phyloP scores from a whole-genome alignment of 192 early-diverging fungal genomes.

The Backusella liffmaniae region DNA sequence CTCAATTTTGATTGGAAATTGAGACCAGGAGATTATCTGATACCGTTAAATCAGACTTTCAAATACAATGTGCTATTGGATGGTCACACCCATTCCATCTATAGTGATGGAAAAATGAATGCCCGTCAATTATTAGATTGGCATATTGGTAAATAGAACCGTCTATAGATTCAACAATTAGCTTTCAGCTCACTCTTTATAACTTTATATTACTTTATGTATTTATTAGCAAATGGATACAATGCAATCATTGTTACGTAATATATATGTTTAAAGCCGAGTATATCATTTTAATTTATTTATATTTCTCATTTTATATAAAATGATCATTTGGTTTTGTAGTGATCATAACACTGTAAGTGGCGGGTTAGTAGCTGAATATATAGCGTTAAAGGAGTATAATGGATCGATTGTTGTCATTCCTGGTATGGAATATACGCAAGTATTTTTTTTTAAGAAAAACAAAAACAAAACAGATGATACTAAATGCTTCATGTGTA shows the following conservation, averaged over 20 bases:
- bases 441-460: conserved; percentile 7
- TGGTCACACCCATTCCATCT: conserved; percentile 62
- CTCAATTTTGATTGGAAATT: conserved; percentile 50
- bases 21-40: conserved; percentile 45
- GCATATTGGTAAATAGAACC: conserved; percentile 44
- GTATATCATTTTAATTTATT: background rate
- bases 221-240: conserved; percentile 59
- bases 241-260: conserved; percentile 63
- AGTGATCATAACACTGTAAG: conserved; percentile 69
- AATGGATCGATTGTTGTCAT: conserved; percentile 56
- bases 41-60: conserved; percentile 35
- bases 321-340: background rate
- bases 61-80: conserved; percentile 61
- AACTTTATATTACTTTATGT: background rate
- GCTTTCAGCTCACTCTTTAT: background rate
- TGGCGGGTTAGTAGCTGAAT: conserved; percentile 61
- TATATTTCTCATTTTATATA: background rate
- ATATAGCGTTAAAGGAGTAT: conserved; percentile 52
- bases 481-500: background rate
- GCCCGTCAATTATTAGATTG: conserved; percentile 59
- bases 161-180: background rate
- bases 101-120: conserved; percentile 61
- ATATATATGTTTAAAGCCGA: background rate
- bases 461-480: background rate
- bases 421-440: conserved; percentile 67